Evolutionary conservation across 2,329 filamentous ascomycete genomes (phyloP).

Genomic region (Pseudogymnoascus sp.): DNA sequence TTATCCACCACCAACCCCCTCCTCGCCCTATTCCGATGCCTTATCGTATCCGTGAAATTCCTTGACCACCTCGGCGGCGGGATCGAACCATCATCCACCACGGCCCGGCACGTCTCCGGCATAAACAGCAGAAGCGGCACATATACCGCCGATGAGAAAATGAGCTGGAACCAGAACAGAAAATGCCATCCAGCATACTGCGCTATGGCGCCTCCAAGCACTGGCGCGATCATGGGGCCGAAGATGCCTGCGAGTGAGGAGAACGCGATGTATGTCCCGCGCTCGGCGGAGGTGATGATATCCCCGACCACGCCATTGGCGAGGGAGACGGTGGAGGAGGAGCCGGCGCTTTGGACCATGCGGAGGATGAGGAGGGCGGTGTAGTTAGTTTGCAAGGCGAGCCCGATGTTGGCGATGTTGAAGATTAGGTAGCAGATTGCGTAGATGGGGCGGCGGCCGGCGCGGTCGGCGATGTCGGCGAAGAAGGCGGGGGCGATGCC

Average conservation of each 20-base stretch:
- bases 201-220: conserved; percentile 49
- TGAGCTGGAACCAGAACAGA: conserved; percentile 45
- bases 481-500: conserved; percentile 48
- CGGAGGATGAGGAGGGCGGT: conserved; percentile 43
- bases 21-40: conserved; percentile 14
- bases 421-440: conserved; percentile 44
- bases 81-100: conserved; percentile 48
- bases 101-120: conserved; percentile 42
- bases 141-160: conserved; percentile 16
- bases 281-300: conserved; percentile 50
- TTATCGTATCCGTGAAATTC: conserved; percentile 38
- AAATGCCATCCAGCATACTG: conserved; percentile 49
- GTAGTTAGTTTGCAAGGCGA: conserved; percentile 42
- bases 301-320: conserved; percentile 53
- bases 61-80: conserved; percentile 46
- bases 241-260: conserved; percentile 48
- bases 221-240: conserved; percentile 41
- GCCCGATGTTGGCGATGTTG: conserved; percentile 43
- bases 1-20: conserved; percentile 14
- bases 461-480: conserved; percentile 45
- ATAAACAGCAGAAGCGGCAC: conserved; percentile 28
- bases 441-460: conserved; percentile 46
- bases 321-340: conserved; percentile 50
- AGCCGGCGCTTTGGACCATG: conserved; percentile 48
- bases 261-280: conserved; percentile 57